phyloP scores from a whole-genome alignment of 306 rosid genomes.

The Lagenaria siceraria region DNA sequence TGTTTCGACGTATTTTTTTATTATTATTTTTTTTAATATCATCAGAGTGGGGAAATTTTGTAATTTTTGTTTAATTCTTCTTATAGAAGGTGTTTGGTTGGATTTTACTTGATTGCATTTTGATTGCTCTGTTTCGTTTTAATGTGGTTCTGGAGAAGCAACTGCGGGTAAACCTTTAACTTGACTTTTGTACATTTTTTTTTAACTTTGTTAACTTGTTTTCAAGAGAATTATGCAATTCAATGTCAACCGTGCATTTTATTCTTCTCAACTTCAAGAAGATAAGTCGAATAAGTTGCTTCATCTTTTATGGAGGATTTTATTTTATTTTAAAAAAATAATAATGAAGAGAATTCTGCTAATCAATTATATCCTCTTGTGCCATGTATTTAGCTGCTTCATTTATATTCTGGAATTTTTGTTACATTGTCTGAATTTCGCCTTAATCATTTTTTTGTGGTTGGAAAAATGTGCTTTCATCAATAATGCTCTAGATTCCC shows the following conservation, averaged over 20 bases:
- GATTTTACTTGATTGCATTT: not conserved
- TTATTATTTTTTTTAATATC: too few species aligned
- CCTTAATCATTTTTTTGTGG: not conserved
- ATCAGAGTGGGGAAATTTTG: not conserved
- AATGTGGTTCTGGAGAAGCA: not conserved
- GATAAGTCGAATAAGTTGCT: not conserved
- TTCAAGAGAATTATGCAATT: slow-evolving; percentile 1
- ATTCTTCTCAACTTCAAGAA: not conserved
- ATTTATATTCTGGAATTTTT: not conserved
- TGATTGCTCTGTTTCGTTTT: slow-evolving; percentile 7
- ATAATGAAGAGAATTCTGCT: too few species aligned
- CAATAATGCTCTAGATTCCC: slow-evolving; percentile 1
- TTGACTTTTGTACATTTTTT: not conserved
- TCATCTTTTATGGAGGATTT: not conserved
- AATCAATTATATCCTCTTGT: not conserved
- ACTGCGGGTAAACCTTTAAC: not conserved
- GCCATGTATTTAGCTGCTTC: not conserved
- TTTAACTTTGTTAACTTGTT: not conserved
- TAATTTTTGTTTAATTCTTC: not conserved
- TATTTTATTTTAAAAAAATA: too few species aligned
- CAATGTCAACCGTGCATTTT: not conserved
- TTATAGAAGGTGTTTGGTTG: not conserved
- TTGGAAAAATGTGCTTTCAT: not conserved
- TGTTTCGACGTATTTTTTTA: not conserved
- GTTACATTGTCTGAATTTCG: not conserved